Conservation (phyloP, 2,329 filamentous ascomycete genomes). For the Kalmusia sp. region DNA sequence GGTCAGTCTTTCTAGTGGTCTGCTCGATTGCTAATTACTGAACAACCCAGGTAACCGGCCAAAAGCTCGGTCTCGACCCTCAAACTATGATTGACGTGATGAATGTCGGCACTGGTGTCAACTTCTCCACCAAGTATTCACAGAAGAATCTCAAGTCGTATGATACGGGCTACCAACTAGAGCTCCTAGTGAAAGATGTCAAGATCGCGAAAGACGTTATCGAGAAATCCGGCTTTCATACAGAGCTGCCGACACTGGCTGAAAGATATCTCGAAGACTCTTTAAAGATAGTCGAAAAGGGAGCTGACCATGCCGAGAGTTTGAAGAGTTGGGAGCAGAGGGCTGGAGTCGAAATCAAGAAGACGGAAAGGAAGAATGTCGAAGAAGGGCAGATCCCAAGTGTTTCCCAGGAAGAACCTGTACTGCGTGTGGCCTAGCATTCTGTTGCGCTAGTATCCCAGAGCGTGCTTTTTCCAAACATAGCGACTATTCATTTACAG, state of each 20-base stretch:
- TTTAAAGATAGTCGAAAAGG: conserved; percentile 34
- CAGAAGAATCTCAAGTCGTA: conserved; percentile 34
- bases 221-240: conserved; percentile 38
- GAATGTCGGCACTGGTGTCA: conserved; percentile 50
- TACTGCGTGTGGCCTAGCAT: neutral
- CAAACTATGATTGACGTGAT: conserved; percentile 51
- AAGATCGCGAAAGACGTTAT: conserved; percentile 47
- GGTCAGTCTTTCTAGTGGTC: conserved; percentile 3
- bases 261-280: conserved; percentile 42
- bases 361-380: conserved; percentile 20
- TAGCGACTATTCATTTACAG: too few species aligned
- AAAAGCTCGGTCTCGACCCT: conserved; percentile 46
- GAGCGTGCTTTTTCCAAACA: too few species aligned
- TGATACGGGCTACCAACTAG: conserved; percentile 43
- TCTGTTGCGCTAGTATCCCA: too few species aligned
- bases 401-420: neutral
- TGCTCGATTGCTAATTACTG: neutral
- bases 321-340: conserved; percentile 47
- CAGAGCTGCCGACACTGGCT: conserved; percentile 36
- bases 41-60: conserved; percentile 32
- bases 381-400: neutral
- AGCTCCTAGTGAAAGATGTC: conserved; percentile 45
- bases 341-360: conserved; percentile 39
- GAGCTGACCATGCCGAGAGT: conserved; percentile 44
- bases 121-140: conserved; percentile 44